Percentiles rank a stretch among this genome's conserved stretches.
Evolutionary conservation across 169 alveolate species (phyloP).

Genomic region (Neospora caninum): DNA sequence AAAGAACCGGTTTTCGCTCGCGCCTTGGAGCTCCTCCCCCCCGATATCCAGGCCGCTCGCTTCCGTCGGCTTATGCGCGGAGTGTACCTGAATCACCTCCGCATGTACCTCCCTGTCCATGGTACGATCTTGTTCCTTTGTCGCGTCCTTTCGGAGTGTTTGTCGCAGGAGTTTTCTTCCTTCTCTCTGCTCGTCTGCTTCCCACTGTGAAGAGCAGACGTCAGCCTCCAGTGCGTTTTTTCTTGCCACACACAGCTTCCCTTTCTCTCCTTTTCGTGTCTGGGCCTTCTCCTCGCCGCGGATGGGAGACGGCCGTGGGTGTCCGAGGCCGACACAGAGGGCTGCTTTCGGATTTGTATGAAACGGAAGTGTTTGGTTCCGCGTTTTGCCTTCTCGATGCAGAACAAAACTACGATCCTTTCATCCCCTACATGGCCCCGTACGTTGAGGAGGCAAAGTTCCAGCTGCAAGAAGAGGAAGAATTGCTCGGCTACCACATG

Average conservation of each 20-base stretch:
- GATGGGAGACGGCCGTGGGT: too few species aligned
- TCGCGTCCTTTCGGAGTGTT: background rate
- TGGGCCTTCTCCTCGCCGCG: too few species aligned
- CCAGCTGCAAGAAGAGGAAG: constrained; percentile 89
- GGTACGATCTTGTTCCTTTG: background rate
- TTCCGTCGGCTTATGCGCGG: constrained; percentile 86
- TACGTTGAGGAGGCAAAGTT: constrained; percentile 90
- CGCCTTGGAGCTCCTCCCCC: constrained; percentile 82
- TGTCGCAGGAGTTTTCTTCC: background rate
- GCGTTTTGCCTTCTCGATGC: background rate
- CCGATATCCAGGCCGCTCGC: constrained; percentile 79
- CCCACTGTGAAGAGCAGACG: too few species aligned
- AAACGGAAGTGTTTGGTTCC: too few species aligned
- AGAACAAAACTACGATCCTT: constrained; percentile 89
- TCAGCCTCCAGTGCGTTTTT: too few species aligned
- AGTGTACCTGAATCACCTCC: constrained; percentile 76
- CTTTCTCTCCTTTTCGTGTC: too few species aligned
- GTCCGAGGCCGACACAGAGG: too few species aligned
- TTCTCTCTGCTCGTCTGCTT: background rate
- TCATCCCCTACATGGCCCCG: constrained; percentile 88
- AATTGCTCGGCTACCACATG: constrained; percentile 87
- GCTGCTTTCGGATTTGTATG: too few species aligned
- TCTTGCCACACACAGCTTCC: too few species aligned
- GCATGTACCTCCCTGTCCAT: constrained; percentile 62
- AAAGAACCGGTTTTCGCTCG: constrained; percentile 87